Conservation (phyloP, 2,329 filamentous ascomycete species). For the Neofusicoccum ribis region DNA sequence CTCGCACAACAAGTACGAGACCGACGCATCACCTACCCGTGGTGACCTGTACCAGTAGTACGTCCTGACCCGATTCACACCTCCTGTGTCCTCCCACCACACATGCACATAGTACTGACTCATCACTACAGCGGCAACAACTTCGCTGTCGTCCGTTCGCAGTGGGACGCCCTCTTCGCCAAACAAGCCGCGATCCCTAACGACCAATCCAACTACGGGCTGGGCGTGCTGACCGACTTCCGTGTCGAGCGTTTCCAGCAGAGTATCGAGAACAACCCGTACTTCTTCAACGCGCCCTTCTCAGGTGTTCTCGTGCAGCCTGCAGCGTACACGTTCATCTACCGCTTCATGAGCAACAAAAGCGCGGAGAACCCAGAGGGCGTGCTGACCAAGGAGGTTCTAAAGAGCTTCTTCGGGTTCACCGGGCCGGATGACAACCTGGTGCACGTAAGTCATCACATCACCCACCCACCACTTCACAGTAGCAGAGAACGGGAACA, state of each 20-base stretch:
- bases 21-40: not conserved
- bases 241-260: constrained; percentile 11
- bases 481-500: not conserved
- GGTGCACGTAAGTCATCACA: not conserved
- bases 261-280: not conserved
- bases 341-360: constrained; percentile 34
- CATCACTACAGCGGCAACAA: not conserved
- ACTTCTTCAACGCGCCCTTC: constrained; percentile 11
- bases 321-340: constrained; percentile 32
- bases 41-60: constrained; percentile 5
- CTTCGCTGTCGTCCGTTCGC: not conserved
- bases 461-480: not conserved
- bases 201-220: constrained; percentile 3
- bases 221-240: constrained; percentile 4
- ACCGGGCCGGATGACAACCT: not conserved
- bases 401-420: constrained; percentile 14
- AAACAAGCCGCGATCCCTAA: constrained; percentile 1
- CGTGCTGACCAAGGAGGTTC: constrained; percentile 22
- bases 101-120: not conserved
- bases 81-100: not conserved
- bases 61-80: not conserved
- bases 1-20: constrained; percentile 11
- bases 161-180: constrained; percentile 6
- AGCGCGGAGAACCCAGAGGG: constrained; percentile 31
- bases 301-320: constrained; percentile 24